Conservation (phyloP, 1,284 basidiomycete genomes). For the Trametes polyzona region DNA sequence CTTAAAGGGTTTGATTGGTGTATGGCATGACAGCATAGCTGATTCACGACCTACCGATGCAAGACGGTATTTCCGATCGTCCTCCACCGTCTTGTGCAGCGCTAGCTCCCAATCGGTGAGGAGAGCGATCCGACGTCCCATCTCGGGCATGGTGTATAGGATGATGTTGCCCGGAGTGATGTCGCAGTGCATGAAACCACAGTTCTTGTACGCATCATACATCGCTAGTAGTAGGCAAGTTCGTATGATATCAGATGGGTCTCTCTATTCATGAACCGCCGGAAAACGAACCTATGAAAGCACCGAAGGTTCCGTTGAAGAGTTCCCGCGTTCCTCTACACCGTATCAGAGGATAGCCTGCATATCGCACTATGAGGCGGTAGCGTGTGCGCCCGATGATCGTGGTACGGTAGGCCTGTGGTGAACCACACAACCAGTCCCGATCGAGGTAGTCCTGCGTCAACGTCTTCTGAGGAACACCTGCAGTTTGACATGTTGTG, state of each 20-base stretch:
- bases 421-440: neutral
- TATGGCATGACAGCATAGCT: too few relatives aligned
- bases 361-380: conserved; percentile 1
- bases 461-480: neutral
- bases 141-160: neutral
- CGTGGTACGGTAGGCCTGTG: neutral
- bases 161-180: conserved; percentile 17
- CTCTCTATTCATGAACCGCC: neutral
- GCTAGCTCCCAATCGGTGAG: neutral
- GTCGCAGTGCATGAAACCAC: conserved; percentile 13
- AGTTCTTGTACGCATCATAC: neutral
- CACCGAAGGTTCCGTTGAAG: conserved; percentile 1
- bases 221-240: conserved; percentile 7
- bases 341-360: conserved; percentile 7
- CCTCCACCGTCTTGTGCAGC: too few relatives aligned
- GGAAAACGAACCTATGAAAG: conserved; percentile 1
- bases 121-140: neutral
- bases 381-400: conserved; percentile 6
- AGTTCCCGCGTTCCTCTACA: conserved; percentile 12
- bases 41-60: too few relatives aligned
- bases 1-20: too few relatives aligned
- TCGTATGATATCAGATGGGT: too few relatives aligned
- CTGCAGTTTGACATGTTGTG: neutral
- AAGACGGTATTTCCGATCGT: too few relatives aligned
- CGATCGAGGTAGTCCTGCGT: neutral